Evolutionary conservation across 257 asterid species (phyloP).

Genomic region (Solanum boliviense): DNA sequence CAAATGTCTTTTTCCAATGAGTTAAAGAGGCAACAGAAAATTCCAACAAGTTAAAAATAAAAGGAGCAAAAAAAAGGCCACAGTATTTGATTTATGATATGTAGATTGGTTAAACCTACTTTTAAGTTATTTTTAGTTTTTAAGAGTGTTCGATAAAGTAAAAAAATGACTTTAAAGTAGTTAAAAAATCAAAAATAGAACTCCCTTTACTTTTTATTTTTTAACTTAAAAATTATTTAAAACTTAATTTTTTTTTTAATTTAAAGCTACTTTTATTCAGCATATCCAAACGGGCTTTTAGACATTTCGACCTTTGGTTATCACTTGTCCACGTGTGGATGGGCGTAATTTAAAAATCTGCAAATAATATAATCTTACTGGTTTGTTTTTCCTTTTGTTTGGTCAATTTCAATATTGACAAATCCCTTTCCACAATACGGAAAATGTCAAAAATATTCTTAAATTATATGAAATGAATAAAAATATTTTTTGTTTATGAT

Average conservation of each 20-base stretch:
- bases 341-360: not conserved
- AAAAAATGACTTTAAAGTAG: no score
- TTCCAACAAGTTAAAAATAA: not conserved
- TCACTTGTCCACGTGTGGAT: not conserved
- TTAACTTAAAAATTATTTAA: no score
- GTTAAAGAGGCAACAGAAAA: not conserved
- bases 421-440: not conserved
- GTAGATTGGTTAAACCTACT: not conserved
- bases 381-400: not conserved
- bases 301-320: not conserved
- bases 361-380: not conserved
- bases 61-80: not conserved
- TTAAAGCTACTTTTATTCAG: not conserved
- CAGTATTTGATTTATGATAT: not conserved
- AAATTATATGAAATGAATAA: no score
- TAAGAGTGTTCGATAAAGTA: no score
- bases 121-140: no score
- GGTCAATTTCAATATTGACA: not conserved
- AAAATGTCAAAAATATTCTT: no score
- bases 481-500: no score
- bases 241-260: no score
- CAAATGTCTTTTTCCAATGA: not conserved
- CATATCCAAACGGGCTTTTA: not conserved
- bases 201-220: no score
- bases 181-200: no score